Conservation (phyloP, 257 asterid genomes). For the Ballota nigra region DNA sequence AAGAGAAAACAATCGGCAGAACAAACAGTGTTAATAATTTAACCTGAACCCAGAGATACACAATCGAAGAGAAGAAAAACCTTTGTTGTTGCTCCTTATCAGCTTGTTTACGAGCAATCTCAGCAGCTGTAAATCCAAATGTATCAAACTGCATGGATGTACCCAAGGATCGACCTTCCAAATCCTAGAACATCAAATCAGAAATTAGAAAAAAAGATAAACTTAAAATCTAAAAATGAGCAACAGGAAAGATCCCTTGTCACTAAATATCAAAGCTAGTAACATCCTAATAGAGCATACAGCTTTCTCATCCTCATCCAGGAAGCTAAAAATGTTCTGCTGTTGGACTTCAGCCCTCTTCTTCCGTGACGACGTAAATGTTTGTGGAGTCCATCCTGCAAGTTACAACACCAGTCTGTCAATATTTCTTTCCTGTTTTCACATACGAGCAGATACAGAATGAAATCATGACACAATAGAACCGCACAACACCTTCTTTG, state of each 20-base stretch:
- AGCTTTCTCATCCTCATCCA: slow-evolving; percentile 93
- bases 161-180: slow-evolving; percentile 72
- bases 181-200: slow-evolving; percentile 50
- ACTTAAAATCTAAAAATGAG: not conserved
- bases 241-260: not conserved
- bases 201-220: not conserved
- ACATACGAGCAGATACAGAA: not conserved
- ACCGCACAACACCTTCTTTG: slow-evolving; percentile 64
- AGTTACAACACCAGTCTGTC: not conserved
- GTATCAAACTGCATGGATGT: slow-evolving; percentile 89
- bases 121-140: slow-evolving; percentile 94
- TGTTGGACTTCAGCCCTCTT: slow-evolving; percentile 69
- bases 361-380: slow-evolving; percentile 89
- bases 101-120: slow-evolving; percentile 79
- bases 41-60: slow-evolving; percentile 6
- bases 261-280: not conserved
- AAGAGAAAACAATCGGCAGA: not conserved
- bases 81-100: slow-evolving; percentile 82
- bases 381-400: slow-evolving; percentile 90
- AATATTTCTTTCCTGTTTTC: not conserved
- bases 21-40: not conserved
- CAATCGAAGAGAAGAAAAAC: slow-evolving; percentile 34
- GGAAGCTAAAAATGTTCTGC: slow-evolving; percentile 63
- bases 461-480: not conserved
- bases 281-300: slow-evolving; percentile 39